Conservation (phyloP, 805 yeast species). For the Cephaloascus albidus region DNA sequence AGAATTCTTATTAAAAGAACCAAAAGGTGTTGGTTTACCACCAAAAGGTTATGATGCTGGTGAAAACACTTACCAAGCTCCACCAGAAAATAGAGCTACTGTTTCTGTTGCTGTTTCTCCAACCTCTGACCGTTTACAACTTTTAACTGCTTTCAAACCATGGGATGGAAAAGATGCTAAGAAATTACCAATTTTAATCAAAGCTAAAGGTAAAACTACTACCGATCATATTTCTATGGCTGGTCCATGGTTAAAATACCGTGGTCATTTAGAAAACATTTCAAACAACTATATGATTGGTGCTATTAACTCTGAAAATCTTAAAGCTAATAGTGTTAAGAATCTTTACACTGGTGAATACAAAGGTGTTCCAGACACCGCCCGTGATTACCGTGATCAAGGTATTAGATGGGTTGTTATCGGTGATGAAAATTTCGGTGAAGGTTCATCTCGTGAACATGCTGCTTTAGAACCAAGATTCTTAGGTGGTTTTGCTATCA, state of each 20-base stretch:
- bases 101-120: conserved; percentile 77
- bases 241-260: conserved; percentile 99
- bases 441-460: conserved; percentile 99
- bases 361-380: conserved; percentile 96
- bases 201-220: conserved; percentile 96
- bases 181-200: conserved; percentile 87
- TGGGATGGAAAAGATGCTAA: conserved; percentile 96
- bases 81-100: conserved; percentile 76
- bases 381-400: conserved; percentile 86
- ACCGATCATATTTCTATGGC: conserved; percentile 99
- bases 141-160: conserved; percentile 84
- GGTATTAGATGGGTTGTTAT: conserved; percentile 95
- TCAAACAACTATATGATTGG: conserved; percentile 99
- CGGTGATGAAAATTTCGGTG: conserved; percentile 99
- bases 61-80: conserved; percentile 93
- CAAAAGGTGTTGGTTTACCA: conserved; percentile 88
- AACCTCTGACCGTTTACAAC: conserved; percentile 92
- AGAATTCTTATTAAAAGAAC: conserved; percentile 82
- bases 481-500: conserved; percentile 97
- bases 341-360: conserved; percentile 88
- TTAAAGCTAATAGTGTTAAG: conserved; percentile 84
- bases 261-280: conserved; percentile 98
- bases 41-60: conserved; percentile 85
- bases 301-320: conserved; percentile 94
- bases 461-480: conserved; percentile 99